Evolutionary conservation across 2,329 filamentous ascomycete species (phyloP).

Genomic region (Cladosporium halotolerans): DNA sequence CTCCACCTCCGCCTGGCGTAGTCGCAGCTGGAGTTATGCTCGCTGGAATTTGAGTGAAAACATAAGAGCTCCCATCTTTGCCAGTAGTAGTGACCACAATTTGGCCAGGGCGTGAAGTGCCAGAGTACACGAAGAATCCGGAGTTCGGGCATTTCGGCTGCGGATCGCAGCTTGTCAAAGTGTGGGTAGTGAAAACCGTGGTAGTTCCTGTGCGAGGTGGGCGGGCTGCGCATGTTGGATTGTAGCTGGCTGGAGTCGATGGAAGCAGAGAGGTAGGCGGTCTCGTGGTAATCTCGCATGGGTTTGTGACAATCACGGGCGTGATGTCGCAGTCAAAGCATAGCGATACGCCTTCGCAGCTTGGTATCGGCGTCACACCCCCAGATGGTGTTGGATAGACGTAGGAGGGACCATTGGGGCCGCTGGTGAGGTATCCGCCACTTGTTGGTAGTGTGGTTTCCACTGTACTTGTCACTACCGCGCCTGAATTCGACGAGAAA

Average conservation of each 20-base stretch:
- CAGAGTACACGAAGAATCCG: conserved; percentile 18
- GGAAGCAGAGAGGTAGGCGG: not conserved
- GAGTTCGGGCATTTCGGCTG: conserved; percentile 25
- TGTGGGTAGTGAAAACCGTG: conserved; percentile 28
- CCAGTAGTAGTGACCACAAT: conserved; percentile 20
- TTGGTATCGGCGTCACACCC: not conserved
- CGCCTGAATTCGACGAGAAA: not conserved
- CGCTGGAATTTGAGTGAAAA: conserved; percentile 19
- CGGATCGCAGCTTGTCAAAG: conserved; percentile 25
- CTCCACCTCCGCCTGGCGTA: not conserved
- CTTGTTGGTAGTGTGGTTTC: conserved; percentile 13
- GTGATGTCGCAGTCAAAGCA: conserved; percentile 27
- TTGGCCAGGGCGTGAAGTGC: conserved; percentile 14
- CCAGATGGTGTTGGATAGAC: conserved; percentile 16
- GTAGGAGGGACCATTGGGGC: conserved; percentile 19
- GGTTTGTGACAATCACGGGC: conserved; percentile 17
- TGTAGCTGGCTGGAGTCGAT: not conserved
- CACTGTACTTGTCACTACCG: conserved; percentile 11
- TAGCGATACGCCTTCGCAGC: conserved; percentile 11
- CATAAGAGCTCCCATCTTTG: conserved; percentile 14
- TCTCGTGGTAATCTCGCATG: not conserved
- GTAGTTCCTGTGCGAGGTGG: conserved; percentile 21
- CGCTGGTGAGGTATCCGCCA: conserved; percentile 16
- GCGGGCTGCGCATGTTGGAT: conserved; percentile 14
- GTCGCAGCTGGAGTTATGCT: not conserved